Evolutionary conservation across 1,139 yeast species (phyloP).

Genomic region (Kodamaea plutei): DNA sequence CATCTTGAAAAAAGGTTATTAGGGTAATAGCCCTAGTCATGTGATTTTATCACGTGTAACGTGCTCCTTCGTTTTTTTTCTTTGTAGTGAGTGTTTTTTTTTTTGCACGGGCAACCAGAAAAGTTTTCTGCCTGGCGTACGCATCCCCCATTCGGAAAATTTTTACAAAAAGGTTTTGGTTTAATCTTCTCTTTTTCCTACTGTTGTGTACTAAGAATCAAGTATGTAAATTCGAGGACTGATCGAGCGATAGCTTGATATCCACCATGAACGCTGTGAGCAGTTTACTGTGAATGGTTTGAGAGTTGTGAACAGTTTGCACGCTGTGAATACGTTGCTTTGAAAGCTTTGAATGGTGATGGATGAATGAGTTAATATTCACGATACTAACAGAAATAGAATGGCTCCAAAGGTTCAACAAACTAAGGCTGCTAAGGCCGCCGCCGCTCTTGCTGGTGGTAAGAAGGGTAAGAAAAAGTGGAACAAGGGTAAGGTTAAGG

Average conservation of each 20-base stretch:
- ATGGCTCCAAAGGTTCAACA: slow-evolving; percentile 99
- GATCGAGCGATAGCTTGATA: too few relatives aligned
- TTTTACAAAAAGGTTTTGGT: slow-evolving; percentile 12
- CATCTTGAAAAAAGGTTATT: slow-evolving; percentile 4
- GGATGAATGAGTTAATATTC: background rate
- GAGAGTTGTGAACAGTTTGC: too few relatives aligned
- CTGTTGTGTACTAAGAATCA: slow-evolving; percentile 14
- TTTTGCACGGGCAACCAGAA: slow-evolving; percentile 5
- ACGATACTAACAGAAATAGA: too few relatives aligned
- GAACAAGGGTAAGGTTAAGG: slow-evolving; percentile 99
- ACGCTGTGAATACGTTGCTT: too few relatives aligned
- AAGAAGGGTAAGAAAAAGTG: slow-evolving; percentile 99
- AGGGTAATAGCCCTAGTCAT: slow-evolving; percentile 13
- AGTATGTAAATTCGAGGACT: too few relatives aligned
- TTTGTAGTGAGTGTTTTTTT: background rate
- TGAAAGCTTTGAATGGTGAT: too few relatives aligned
- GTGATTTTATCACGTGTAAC: slow-evolving; percentile 4
- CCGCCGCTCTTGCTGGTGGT: slow-evolving; percentile 99
- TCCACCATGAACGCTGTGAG: too few relatives aligned
- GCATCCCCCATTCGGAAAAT: slow-evolving; percentile 9
- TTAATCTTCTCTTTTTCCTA: slow-evolving; percentile 7
- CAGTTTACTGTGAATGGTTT: too few relatives aligned
- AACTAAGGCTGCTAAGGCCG: slow-evolving; percentile 99
- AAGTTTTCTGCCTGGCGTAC: too few relatives aligned
- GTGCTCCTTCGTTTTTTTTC: background rate